A percentile compares a stretch with the other conserved stretches of the same genome.
phyloP scores from a whole-genome alignment of 2,329 filamentous ascomycete genomes.

The Zymoseptoria pseudotritici region DNA sequence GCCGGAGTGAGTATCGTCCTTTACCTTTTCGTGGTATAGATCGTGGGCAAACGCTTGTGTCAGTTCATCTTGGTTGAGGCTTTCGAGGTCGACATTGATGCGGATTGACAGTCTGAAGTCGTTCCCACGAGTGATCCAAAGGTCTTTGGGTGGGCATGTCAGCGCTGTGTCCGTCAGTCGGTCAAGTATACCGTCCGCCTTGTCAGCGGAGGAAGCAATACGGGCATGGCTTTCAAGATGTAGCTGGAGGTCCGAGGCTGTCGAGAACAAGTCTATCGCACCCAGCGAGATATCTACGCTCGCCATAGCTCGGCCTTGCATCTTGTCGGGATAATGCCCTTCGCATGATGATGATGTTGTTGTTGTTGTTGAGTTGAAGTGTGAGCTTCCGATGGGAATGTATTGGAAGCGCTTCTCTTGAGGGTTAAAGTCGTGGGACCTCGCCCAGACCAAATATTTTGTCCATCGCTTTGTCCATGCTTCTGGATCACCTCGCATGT shows the following conservation, averaged over 20 bases:
- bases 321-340: background rate
- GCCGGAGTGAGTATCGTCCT: background rate
- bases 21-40: conserved; percentile 8
- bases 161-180: conserved; percentile 6
- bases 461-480: background rate
- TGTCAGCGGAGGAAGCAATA: conserved; percentile 16
- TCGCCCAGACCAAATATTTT: background rate
- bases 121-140: conserved; percentile 30
- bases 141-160: conserved; percentile 1
- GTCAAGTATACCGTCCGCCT: conserved; percentile 2
- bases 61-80: background rate
- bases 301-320: background rate
- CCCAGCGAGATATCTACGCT: conserved; percentile 1
- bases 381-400: too few relatives aligned
- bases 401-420: background rate
- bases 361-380: background rate
- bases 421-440: background rate
- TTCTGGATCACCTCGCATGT: background rate
- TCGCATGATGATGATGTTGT: background rate
- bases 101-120: conserved; percentile 27
- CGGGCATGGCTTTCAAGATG: conserved; percentile 14
- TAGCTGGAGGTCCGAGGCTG: conserved; percentile 15
- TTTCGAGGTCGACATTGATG: conserved; percentile 1
- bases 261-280: conserved; percentile 11
- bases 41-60: conserved; percentile 4